Evolutionary conservation across 2,329 filamentous ascomycete genomes (phyloP), one percentile per base, ranked within the genome.

Genomic region (Colletotrichum nymphaeae): DNA sequence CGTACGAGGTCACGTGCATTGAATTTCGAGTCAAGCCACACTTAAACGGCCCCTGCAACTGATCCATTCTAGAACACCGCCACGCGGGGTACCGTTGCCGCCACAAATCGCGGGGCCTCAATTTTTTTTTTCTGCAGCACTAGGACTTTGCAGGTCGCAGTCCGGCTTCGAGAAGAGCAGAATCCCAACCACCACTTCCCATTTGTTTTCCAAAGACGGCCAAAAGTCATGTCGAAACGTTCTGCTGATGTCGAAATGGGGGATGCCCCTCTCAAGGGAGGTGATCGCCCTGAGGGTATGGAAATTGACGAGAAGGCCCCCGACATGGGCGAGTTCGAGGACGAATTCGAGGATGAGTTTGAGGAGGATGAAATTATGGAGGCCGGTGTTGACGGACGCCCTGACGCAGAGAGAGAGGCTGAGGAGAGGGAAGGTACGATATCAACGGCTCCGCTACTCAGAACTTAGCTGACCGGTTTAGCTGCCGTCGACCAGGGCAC

Each of bases 291-390:
- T 5, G 90, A 92, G 75, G 86, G 89, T 74, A 91, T 91, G 88
- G 93, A 93, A 72, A 88, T 94, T 65, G 91, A 94, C 77, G 81
- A 85, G 76, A 86, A 86, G 80, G 91, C 91, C 30, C 57, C 72
- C 22, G 69, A 42, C 55, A 92, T 93, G 87, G 91, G 91, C 80
- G 94, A 98, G 77, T 98, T 97, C 76, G 97, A 98, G 80, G 97
- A 98, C 84, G 96, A 98, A 80, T 98, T 96, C 77, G 94, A 96
- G 83, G 94, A 96, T 79, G 94, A 96, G 80, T 96, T 93, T 77
- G 95, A 98, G 87, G 89, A 91, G 75, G 95, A 98, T 82, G 95
- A 98, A 83, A 94, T 98, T 65, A 85, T 98, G 73, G 96, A 98
- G 85, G 96, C 97, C 5, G 96, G 96, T 74, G 95, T 98, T 14